Percentiles rank a stretch among this genome's conserved stretches.
Evolutionary conservation across 2,329 filamentous ascomycete species (phyloP).

Genomic region (Calcarisporium arbuscula): DNA sequence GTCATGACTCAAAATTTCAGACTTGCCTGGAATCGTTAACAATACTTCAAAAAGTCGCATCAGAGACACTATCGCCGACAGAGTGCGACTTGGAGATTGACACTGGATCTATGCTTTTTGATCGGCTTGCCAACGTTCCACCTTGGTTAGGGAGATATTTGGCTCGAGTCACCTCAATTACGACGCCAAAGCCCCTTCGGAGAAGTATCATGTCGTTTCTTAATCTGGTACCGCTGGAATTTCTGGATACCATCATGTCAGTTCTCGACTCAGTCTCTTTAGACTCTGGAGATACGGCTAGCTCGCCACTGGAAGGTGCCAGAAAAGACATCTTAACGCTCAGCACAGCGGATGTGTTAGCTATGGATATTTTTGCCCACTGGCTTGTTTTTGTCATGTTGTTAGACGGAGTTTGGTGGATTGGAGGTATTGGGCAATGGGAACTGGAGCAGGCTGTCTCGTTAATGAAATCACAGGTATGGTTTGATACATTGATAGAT

Average conservation of each 20-base stretch:
- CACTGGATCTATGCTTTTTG: conserved; percentile 7
- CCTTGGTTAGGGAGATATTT: conserved; percentile 29
- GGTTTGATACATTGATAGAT: conserved; percentile 8
- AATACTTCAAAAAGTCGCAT: too few relatives aligned
- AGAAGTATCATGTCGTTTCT: conserved; percentile 34
- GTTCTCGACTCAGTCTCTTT: conserved; percentile 17
- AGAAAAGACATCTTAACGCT: background rate
- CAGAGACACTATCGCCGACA: too few relatives aligned
- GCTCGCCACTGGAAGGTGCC: too few relatives aligned
- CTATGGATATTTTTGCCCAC: conserved; percentile 31
- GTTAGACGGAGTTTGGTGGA: conserved; percentile 35
- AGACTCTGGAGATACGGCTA: too few relatives aligned
- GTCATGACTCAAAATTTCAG: too few relatives aligned
- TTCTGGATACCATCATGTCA: conserved; percentile 26
- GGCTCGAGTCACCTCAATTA: conserved; percentile 23
- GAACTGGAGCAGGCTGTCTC: conserved; percentile 23
- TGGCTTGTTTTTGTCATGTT: conserved; percentile 31
- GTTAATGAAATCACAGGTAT: conserved; percentile 8
- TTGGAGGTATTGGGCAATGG: conserved; percentile 27
- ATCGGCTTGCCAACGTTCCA: conserved; percentile 18
- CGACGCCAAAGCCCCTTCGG: conserved; percentile 23
- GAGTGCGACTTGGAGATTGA: too few relatives aligned
- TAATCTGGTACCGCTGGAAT: conserved; percentile 28
- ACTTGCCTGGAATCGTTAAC: too few relatives aligned
- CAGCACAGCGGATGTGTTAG: conserved; percentile 16